These are phyloP conservation scores for Quercus robur DNA, from an alignment of 306 rosid species.

Conservation along the genomic window DNA sequence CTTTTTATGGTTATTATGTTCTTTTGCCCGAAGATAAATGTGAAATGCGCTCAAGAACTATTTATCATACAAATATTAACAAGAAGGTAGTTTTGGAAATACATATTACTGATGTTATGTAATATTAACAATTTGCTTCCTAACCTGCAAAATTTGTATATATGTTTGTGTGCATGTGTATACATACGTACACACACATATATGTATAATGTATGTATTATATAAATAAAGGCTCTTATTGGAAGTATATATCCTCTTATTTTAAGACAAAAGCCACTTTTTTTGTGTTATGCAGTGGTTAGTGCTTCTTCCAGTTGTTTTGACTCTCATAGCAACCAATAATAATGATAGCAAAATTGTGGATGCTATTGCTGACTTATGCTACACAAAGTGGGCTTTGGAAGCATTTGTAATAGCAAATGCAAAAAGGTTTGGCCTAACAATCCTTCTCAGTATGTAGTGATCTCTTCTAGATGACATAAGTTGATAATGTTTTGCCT, in stretches of 20 bases:
- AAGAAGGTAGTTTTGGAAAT: too few species aligned
- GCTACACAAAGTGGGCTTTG: conserved; percentile 97
- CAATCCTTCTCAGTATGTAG: background rate
- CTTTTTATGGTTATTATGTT: too few species aligned
- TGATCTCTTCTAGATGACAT: background rate
- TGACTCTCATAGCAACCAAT: conserved; percentile 76
- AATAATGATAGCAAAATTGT: conserved; percentile 38
- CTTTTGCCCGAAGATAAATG: too few species aligned
- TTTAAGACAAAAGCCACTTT: conserved; percentile 7
- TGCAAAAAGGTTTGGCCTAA: conserved; percentile 64
- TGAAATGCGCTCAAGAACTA: too few species aligned
- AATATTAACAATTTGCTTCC: conserved; percentile 1
- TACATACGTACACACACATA: too few species aligned
- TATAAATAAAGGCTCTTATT: background rate
- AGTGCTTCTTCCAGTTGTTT: conserved; percentile 88
- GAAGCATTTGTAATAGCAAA: conserved; percentile 93
- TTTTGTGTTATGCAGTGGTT: conserved; percentile 71
- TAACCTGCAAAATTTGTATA: background rate
- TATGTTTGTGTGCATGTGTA: background rate
- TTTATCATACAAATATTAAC: too few species aligned
- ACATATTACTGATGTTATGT: too few species aligned
- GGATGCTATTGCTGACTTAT: conserved; percentile 34
- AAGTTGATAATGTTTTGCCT: background rate
- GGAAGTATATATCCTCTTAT: too few species aligned
- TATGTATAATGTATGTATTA: too few species aligned